phyloP scores from a whole-genome alignment of 306 rosid genomes.

The Neltuma alba region DNA sequence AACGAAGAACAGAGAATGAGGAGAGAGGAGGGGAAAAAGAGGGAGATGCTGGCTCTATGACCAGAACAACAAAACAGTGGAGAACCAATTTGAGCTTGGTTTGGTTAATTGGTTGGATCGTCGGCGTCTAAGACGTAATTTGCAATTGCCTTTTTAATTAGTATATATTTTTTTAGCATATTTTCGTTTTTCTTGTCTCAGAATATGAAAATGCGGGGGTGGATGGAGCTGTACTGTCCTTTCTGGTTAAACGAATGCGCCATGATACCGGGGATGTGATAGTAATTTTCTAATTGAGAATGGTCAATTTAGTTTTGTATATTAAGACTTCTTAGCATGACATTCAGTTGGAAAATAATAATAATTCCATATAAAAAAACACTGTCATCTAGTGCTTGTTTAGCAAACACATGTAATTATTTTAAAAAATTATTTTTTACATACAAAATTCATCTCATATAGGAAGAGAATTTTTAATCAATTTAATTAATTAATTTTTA shows the following conservation, averaged over 20 bases:
- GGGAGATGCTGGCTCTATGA: conserved; percentile 28
- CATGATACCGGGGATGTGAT: neutral
- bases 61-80: conserved; percentile 49
- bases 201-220: conserved; percentile 52
- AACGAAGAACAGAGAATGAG: neutral
- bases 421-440: too few relatives aligned
- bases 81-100: conserved; percentile 62
- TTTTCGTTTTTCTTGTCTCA: conserved; percentile 29
- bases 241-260: conserved; percentile 32
- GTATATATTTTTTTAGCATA: neutral
- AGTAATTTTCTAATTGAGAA: too few relatives aligned
- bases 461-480: too few relatives aligned
- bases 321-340: too few relatives aligned
- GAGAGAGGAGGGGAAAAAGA: conserved; percentile 5
- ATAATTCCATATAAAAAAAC: too few relatives aligned
- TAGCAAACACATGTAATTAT: too few relatives aligned
- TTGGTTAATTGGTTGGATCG: conserved; percentile 66
- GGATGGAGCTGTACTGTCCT: conserved; percentile 51
- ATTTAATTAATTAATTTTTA: too few relatives aligned
- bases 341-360: too few relatives aligned
- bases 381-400: too few relatives aligned
- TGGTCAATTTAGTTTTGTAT: too few relatives aligned
- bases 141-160: neutral
- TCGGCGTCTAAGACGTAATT: conserved; percentile 72
- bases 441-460: too few relatives aligned